phyloP scores from a whole-genome alignment of 2,329 filamentous ascomycete species.

The Metarhizium anisopliae region DNA sequence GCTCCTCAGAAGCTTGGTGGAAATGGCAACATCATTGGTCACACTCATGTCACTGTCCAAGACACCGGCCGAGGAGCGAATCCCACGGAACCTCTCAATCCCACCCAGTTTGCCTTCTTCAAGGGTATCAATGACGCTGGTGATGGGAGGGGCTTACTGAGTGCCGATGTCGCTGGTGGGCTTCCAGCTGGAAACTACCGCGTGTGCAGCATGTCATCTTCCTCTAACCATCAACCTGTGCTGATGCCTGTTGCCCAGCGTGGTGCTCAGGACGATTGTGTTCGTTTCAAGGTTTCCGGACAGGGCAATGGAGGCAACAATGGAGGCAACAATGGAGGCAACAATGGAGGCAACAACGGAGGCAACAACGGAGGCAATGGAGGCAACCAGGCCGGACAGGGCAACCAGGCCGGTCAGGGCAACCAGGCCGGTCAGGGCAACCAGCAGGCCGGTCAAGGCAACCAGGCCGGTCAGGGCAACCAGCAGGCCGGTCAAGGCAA shows the following conservation, averaged over 20 bases:
- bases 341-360: slow-evolving; percentile 1
- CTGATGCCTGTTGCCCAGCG: slow-evolving; percentile 59
- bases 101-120: slow-evolving; percentile 51
- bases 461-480: background rate
- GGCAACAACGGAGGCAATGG: background rate
- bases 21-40: slow-evolving; percentile 44
- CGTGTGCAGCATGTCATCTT: slow-evolving; percentile 52
- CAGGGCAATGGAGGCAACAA: slow-evolving; percentile 7
- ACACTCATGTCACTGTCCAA: slow-evolving; percentile 52
- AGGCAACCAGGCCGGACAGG: too few species aligned
- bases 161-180: slow-evolving; percentile 45
- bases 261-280: slow-evolving; percentile 57
- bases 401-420: too few species aligned
- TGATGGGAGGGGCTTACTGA: slow-evolving; percentile 44
- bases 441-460: background rate
- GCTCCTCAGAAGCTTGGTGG: slow-evolving; percentile 45
- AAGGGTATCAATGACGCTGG: slow-evolving; percentile 58
- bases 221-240: slow-evolving; percentile 59
- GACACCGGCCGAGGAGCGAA: slow-evolving; percentile 41
- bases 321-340: slow-evolving; percentile 7
- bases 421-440: slow-evolving; percentile 3
- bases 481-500: background rate
- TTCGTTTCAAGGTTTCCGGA: slow-evolving; percentile 45
- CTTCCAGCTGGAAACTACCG: slow-evolving; percentile 56
- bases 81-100: slow-evolving; percentile 42